Evolutionary conservation across 2,329 filamentous ascomycete genomes (phyloP).

Genomic region (Niveomyces coronatus): DNA sequence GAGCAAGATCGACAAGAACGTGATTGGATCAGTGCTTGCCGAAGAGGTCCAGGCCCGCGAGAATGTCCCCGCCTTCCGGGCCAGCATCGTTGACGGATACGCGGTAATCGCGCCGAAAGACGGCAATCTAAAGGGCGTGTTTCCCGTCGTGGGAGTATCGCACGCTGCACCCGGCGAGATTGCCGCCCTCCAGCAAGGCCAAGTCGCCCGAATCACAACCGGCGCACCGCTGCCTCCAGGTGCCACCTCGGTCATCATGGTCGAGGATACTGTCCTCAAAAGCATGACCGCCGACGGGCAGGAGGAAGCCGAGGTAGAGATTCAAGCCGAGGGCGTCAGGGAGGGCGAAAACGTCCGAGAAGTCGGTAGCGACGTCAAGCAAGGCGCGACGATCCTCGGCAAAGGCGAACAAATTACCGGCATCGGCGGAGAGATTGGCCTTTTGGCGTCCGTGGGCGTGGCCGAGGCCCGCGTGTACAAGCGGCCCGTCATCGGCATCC

Average conservation of each 20-base stretch:
- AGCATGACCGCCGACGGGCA: constrained; percentile 66
- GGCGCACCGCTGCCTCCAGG: constrained; percentile 83
- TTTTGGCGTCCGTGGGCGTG: constrained; percentile 77
- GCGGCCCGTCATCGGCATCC: constrained; percentile 69
- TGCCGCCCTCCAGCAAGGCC: constrained; percentile 54
- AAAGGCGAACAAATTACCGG: constrained; percentile 77
- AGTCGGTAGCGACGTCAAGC: constrained; percentile 74
- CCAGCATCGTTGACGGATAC: constrained; percentile 96
- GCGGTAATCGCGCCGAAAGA: constrained; percentile 61
- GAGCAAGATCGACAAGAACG: constrained; percentile 48
- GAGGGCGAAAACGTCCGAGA: constrained; percentile 83
- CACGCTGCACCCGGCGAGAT: constrained; percentile 69
- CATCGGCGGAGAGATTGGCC: constrained; percentile 80
- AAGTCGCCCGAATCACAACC: constrained; percentile 86
- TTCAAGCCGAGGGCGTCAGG: constrained; percentile 65
- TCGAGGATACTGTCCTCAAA: constrained; percentile 79
- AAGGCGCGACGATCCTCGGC: constrained; percentile 58
- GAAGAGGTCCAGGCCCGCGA: constrained; percentile 72
- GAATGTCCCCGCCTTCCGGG: constrained; percentile 83
- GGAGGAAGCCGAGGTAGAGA: constrained; percentile 83
- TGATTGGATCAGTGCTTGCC: constrained; percentile 73
- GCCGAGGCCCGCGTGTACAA: constrained; percentile 60
- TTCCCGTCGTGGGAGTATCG: constrained; percentile 77
- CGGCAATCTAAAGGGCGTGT: constrained; percentile 62
- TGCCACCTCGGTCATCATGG: constrained; percentile 81